Conservation (phyloP, 1,284 basidiomycete genomes). For the Cutaneotrichosporon spelunceum region DNA sequence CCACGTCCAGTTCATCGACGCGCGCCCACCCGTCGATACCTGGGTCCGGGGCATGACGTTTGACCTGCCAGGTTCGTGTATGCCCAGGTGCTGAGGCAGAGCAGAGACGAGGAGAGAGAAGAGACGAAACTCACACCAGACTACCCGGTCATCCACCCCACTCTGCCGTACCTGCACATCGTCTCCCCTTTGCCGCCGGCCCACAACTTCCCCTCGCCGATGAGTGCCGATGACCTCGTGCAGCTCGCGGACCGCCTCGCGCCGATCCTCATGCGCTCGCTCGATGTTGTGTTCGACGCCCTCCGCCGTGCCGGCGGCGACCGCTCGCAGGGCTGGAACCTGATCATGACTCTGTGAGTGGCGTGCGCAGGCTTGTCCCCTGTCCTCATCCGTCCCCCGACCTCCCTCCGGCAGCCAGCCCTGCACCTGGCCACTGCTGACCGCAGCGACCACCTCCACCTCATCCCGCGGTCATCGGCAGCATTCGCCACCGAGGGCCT, state of each 20-base stretch:
- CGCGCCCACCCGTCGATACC: conserved; percentile 67
- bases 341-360: conserved; percentile 62
- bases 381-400: no score
- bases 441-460: conserved; percentile 65
- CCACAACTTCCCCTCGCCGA: conserved; percentile 53
- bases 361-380: not conserved
- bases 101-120: not conserved
- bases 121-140: conserved; percentile 54
- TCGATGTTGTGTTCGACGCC: conserved; percentile 75
- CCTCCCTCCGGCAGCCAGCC: no score
- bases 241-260: conserved; percentile 60
- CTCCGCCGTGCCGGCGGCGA: conserved; percentile 38
- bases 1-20: conserved; percentile 75
- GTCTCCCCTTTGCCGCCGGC: conserved; percentile 57
- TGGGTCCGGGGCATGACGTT: conserved; percentile 61
- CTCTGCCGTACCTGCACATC: conserved; percentile 74
- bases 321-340: conserved; percentile 61
- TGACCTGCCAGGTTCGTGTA: conserved; percentile 64
- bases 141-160: conserved; percentile 65
- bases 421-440: no score
- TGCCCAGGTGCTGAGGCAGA: not conserved
- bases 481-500: conserved; percentile 33
- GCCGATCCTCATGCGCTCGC: conserved; percentile 64
- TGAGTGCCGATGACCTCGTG: conserved; percentile 48
- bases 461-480: conserved; percentile 65